A percentile compares a stretch with the other conserved stretches of the same genome.
Evolutionary conservation across 192 early-diverging fungal species (phyloP).

Genomic region (Podila verticillata): DNA sequence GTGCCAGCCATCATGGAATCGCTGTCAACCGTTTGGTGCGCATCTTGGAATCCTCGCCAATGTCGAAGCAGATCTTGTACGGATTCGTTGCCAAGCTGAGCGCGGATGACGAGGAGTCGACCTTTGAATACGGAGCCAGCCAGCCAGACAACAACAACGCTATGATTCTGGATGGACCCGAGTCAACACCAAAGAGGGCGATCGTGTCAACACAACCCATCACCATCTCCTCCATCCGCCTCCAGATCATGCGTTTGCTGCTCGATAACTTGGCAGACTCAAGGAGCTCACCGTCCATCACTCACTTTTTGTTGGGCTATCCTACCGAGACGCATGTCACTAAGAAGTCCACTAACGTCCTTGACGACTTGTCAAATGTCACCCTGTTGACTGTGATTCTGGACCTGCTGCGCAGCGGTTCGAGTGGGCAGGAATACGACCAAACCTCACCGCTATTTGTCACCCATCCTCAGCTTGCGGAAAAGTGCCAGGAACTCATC

Average conservation of each 20-base stretch:
- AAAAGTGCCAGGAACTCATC: slow-evolving; percentile 90
- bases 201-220: slow-evolving; percentile 33
- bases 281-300: slow-evolving; percentile 74
- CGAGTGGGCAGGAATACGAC: slow-evolving; percentile 50
- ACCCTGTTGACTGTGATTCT: slow-evolving; percentile 73
- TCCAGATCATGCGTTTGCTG: slow-evolving; percentile 88
- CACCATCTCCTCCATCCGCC: slow-evolving; percentile 64
- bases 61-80: slow-evolving; percentile 75
- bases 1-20: slow-evolving; percentile 58
- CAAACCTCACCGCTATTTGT: slow-evolving; percentile 57
- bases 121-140: slow-evolving; percentile 19
- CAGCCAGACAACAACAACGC: slow-evolving; percentile 4
- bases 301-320: slow-evolving; percentile 93
- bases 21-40: slow-evolving; percentile 79
- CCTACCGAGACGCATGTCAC: slow-evolving; percentile 39
- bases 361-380: slow-evolving; percentile 38
- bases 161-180: slow-evolving; percentile 47
- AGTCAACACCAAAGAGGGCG: slow-evolving; percentile 32
- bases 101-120: slow-evolving; percentile 61
- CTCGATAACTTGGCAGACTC: slow-evolving; percentile 72
- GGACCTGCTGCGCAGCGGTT: slow-evolving; percentile 64
- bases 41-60: slow-evolving; percentile 69
- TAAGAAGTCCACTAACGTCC: slow-evolving; percentile 51
- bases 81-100: slow-evolving; percentile 85
- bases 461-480: slow-evolving; percentile 81